phyloP scores from a whole-genome alignment of 2,329 filamentous ascomycete species.

The Reticulascus tulasneorum region DNA sequence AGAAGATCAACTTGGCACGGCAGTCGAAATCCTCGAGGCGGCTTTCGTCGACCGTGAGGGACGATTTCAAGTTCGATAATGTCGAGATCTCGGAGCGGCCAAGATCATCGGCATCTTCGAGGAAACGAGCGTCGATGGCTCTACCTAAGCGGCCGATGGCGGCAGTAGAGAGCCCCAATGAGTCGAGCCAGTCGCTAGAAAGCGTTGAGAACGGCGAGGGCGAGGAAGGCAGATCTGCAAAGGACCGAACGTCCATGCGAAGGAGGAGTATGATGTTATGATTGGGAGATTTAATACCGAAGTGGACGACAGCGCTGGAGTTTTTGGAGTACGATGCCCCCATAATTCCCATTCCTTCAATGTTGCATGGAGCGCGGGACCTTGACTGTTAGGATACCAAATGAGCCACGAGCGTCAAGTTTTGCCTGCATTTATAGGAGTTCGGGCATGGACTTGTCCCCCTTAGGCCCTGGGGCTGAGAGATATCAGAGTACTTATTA shows the following conservation, averaged over 20 bases:
- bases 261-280: conserved; percentile 59
- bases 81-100: conserved; percentile 21
- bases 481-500: too few relatives aligned
- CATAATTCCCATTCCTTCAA: conserved; percentile 8
- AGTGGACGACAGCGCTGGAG: conserved; percentile 9
- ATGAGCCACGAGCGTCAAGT: neutral
- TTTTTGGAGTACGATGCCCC: conserved; percentile 13
- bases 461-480: too few relatives aligned
- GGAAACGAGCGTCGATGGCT: conserved; percentile 41
- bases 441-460: too few relatives aligned
- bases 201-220: conserved; percentile 3
- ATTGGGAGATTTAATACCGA: conserved; percentile 17
- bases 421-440: conserved; percentile 4
- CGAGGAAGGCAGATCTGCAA: conserved; percentile 6
- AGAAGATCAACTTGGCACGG: conserved; percentile 23
- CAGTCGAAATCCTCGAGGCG: conserved; percentile 31
- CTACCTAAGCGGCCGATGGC: conserved; percentile 28
- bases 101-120: conserved; percentile 18
- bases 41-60: conserved; percentile 33
- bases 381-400: conserved; percentile 7
- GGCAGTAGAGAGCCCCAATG: conserved; percentile 21
- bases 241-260: conserved; percentile 35
- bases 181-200: conserved; percentile 26
- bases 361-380: conserved; percentile 4
- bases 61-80: conserved; percentile 26